A percentile compares a stretch with the other conserved stretches of the same genome.
These are phyloP conservation scores for Gremmenia infestans DNA, from an alignment of 2,329 filamentous ascomycete genomes.

Conservation along the genomic window DNA sequence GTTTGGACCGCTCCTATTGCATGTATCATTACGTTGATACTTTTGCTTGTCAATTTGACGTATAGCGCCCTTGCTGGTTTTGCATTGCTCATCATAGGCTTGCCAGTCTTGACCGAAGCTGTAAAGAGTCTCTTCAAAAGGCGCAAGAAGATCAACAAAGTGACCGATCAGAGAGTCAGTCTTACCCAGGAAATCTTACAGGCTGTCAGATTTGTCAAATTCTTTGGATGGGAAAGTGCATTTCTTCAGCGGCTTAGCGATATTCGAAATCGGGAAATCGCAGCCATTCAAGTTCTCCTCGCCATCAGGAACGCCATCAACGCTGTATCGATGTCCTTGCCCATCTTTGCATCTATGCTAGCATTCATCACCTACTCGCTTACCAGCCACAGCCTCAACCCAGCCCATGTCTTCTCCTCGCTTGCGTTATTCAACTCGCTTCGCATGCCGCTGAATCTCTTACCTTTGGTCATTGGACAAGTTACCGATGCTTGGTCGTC, in stretches of 20 bases:
- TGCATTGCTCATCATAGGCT: conserved; percentile 69
- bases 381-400: conserved; percentile 60
- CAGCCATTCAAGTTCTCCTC: conserved; percentile 76
- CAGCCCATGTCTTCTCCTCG: conserved; percentile 85
- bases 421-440: conserved; percentile 90
- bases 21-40: conserved; percentile 69
- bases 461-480: conserved; percentile 84
- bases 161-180: conserved; percentile 88
- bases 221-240: conserved; percentile 88
- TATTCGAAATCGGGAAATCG: conserved; percentile 72
- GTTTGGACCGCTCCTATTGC: conserved; percentile 81
- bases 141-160: conserved; percentile 78
- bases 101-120: conserved; percentile 72
- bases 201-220: conserved; percentile 92
- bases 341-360: conserved; percentile 92
- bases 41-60: conserved; percentile 80
- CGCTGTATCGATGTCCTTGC: conserved; percentile 56
- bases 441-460: conserved; percentile 80
- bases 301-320: conserved; percentile 64
- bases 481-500: conserved; percentile 87
- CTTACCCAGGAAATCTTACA: conserved; percentile 89
- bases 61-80: conserved; percentile 91
- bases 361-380: conserved; percentile 80
- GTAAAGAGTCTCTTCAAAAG: conserved; percentile 73
- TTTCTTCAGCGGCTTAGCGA: conserved; percentile 73